A percentile compares a stretch with the other conserved stretches of the same genome.
phyloP scores from a whole-genome alignment of 1,284 basidiomycete species.

The Ustilago sp. region DNA sequence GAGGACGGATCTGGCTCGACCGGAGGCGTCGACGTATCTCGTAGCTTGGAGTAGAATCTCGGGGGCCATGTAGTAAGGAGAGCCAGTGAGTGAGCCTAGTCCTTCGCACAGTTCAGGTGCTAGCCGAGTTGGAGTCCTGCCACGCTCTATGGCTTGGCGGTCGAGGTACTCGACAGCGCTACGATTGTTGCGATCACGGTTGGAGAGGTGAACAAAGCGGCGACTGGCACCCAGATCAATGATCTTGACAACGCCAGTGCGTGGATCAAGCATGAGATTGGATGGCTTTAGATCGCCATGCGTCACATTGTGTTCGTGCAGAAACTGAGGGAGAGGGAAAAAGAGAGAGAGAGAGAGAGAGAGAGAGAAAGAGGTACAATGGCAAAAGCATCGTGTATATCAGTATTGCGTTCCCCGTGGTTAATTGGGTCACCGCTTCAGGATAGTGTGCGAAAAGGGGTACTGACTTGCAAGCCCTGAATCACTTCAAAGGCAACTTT shows the following conservation, averaged over 20 bases:
- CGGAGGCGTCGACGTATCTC: constrained; percentile 46
- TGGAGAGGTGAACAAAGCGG: constrained; percentile 54
- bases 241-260: constrained; percentile 56
- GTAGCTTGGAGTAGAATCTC: constrained; percentile 62
- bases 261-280: constrained; percentile 60
- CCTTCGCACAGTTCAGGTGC: constrained; percentile 50
- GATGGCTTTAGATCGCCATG: constrained; percentile 63
- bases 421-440: too few relatives aligned
- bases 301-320: constrained; percentile 56
- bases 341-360: too few relatives aligned
- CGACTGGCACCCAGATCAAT: constrained; percentile 60
- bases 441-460: too few relatives aligned
- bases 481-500: constrained; percentile 50
- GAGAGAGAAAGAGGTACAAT: too few relatives aligned
- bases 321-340: constrained; percentile 17
- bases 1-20: constrained; percentile 45
- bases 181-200: constrained; percentile 50
- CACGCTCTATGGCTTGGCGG: constrained; percentile 12
- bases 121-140: constrained; percentile 13
- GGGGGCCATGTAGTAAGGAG: constrained; percentile 62
- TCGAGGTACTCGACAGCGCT: constrained; percentile 58
- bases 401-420: too few relatives aligned
- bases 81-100: constrained; percentile 60
- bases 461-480: constrained; percentile 49
- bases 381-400: too few relatives aligned